Evolutionary conservation across 768 basidiomycete genomes (phyloP), one percentile per base, ranked within the genome.

Genomic region (Aureoboletus auriporus): DNA sequence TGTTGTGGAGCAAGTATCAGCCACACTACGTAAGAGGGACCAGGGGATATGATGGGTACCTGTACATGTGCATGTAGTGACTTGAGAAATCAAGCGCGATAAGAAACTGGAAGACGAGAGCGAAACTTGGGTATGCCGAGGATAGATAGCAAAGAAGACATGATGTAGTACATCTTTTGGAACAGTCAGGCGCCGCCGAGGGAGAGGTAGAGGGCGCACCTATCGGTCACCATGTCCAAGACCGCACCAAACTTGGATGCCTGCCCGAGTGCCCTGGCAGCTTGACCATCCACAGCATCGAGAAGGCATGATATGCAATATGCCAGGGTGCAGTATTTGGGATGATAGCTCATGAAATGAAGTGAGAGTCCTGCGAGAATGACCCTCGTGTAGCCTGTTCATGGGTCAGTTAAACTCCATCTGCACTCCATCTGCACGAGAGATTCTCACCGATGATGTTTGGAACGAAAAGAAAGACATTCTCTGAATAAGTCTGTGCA

Each of bases 1-100:
- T 99, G 49, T 46, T 14, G 16, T 14, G 23, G 34, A 17, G 14
- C 39, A n/a, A 27, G 20, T 1, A 45, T 66, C 42, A 59, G 50
- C 39, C 12, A 29, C 8, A 10, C 10, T 8, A 31, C 13, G 12
- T 8, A 12, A 11, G 26, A 33, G 6, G 10, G 16, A 20, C 8
- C 17, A 28, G 26, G 17, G 8, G 12, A 17, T 10, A 26, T 3
- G 5, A 33, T 16, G 20, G 42, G 57, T 59, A 94, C 95, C 95
- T 96, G 69, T 97, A 96, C 96, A 98, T 99, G 68, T 98, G 96
- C 83, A 98, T 97, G 71, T 98, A 98, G 69, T 98, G 96, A 57
- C 92, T 95, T 59, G 89, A 86, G 66, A 99, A 99, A 67, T 99
- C 96, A 49, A 99, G 81, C 1, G 94, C 83, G 69, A 99, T 99